A percentile compares a stretch with the other conserved stretches of the same genome.
phyloP scores from a whole-genome alignment of 73 alveolate species.

The Paramecium sonneborni region DNA sequence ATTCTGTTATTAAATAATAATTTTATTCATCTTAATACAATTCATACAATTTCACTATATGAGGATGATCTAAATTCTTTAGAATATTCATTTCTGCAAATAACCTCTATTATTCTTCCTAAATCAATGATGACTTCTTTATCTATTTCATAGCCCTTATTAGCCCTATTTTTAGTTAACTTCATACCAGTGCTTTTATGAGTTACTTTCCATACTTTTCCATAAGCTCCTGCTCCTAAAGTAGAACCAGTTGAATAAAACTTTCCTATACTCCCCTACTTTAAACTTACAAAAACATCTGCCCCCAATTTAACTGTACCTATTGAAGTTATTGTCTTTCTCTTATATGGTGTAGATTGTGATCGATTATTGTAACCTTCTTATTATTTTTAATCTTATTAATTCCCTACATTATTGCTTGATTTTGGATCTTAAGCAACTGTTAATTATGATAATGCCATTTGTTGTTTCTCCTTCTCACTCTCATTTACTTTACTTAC shows the following conservation, averaged over 20 bases:
- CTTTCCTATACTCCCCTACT: constrained; percentile 1
- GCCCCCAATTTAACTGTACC: constrained; percentile 45
- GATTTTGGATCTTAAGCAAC: neutral
- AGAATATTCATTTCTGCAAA: constrained; percentile 67
- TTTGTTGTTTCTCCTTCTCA: neutral
- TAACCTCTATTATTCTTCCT: constrained; percentile 54
- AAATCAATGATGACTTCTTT: constrained; percentile 33
- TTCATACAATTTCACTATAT: constrained; percentile 51
- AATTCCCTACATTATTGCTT: neutral
- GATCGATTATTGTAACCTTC: neutral
- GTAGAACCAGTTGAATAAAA: constrained; percentile 6
- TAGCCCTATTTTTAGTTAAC: neutral
- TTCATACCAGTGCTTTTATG: constrained; percentile 20
- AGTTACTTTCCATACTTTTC: constrained; percentile 49
- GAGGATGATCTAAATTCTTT: constrained; percentile 60
- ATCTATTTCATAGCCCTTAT: constrained; percentile 60
- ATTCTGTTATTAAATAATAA: constrained; percentile 57
- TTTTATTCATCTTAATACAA: constrained; percentile 54
- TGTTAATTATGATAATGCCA: neutral
- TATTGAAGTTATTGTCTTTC: neutral
- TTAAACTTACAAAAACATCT: constrained; percentile 14
- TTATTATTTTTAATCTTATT: neutral
- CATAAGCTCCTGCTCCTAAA: constrained; percentile 22
- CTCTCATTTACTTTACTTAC: neutral
- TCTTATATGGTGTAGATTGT: neutral